Evolutionary conservation across 1,139 yeast genomes (phyloP), one percentile per base, ranked within the genome.

Genomic region (Torulaspora globosa): DNA sequence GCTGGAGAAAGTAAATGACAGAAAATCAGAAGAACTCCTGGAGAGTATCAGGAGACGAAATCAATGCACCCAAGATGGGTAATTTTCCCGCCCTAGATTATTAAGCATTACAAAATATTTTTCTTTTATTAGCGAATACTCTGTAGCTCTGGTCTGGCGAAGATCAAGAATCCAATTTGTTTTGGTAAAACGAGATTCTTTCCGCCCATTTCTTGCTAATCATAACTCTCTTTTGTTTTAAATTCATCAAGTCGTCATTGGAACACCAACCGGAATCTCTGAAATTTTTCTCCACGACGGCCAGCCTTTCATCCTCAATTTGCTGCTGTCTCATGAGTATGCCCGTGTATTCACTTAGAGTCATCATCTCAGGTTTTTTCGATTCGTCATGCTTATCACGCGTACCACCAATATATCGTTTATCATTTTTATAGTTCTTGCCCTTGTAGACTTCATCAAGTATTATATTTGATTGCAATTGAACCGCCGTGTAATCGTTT

Each of bases 201-300:
- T 60, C 64, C 1, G 60, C 62, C 65, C 65, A 60, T 41, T 56
- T 56, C 43, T 52, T 56, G 43, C 56, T 58, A 14, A 57, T 56
- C 8, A 58, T 43, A 7, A 56, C 49, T 29, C 63, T 49, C 41
- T 59, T 60, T 32, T 54, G 55, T 41, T 56, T 53, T 31, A 60
- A 36, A 28, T 51, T 49, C 28, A 43, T 43, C 16, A 59, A 27
- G 37, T 60, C 65, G 11, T 51, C 51, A 6, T 49, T 44, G 6
- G 65, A 60, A 36, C 59, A 58, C 65, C 65, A 60, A 11, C 65
- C 65, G n/a, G 56, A 50, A 16, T 53, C 49, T 14, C 39, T 43
- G 32, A 59, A 60, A 24, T 47, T 53, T 21, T 53, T 50, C 48
- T 60, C 63, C 29, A 60, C 41, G 15, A 43, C 47, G 14, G 55